Base-by-base conservation (phyloP, 1,284 basidiomycete species). In the Kwoniella shivajii region DNA sequence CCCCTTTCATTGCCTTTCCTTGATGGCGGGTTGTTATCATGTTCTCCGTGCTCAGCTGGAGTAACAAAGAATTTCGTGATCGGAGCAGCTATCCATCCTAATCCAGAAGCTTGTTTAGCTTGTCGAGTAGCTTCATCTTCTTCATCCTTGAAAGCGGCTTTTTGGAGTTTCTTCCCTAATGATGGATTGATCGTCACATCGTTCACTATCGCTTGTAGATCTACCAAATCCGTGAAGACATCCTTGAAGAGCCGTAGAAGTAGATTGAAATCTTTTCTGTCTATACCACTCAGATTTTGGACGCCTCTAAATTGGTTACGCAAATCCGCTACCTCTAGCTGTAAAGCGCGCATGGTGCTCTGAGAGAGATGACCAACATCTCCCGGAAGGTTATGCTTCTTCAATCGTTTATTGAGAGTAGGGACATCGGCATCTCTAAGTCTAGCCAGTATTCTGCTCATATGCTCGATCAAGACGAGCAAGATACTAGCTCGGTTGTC, bases 361-460 rank as follows among this genome's bases (percentile, higher is more conserved):
- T 88, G 86, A 0, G 93, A 94, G 16, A 98, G 82, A 69, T 97
- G 90, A 14, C 86, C 85, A 18, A 98, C 84, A 67, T 98, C 94
- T 55, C 85, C 88, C 0, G 84, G 78, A 2, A 98, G 82, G 68
- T 94, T 85, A 65, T 98, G 95, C 44, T 92, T 87, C 77, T 93
- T 95, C 41, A 99, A 81, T 14, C 95, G 86, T 57, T 89, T 88
- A 41, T 90, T 90, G 37, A 99, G 82, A 0, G 92, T 93, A 27
- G 89, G 82, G 1, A 94, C 87, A 66, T 99, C 94, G 1, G 93
- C 88, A 62, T 89, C 86, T 16, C 83, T 80, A 61, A 97, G 82
- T 18, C 88, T 85, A 51, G 81, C 83, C 49, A 90, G 81, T 11
- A 96, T 78, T 26, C 83, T 80, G 27, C 82, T 77, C 50, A 89